Evolutionary conservation across 257 asterid genomes (phyloP), one percentile per base, ranked within the genome.

Genomic region (Solanum pimpinellifolium): DNA sequence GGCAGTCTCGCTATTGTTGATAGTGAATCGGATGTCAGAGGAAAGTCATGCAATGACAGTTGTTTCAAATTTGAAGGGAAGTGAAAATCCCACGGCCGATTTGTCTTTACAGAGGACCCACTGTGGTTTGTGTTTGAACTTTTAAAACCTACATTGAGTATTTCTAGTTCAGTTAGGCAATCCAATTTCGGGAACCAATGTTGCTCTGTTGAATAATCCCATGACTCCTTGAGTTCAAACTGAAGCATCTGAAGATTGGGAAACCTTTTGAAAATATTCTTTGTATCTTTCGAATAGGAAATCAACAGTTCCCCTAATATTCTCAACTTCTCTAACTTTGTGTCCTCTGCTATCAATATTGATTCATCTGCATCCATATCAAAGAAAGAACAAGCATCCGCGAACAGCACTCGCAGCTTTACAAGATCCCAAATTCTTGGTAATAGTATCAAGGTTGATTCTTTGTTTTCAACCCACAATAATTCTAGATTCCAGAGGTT

Each of bases 271-370:
- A 87, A 25, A 7, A 74, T 25, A 83, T 83, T 15, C 15, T 77
- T 9, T 31, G 14, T 68, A 12, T 52, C 77, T 18, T 60, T 77
- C 2, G 14, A 39, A 73, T 70, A 31, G 27, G 69, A 74, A 23
- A 83, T 27, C 2, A 2, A 0, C 3, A 56, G 37, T 0, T 4
- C 0, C 6, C 0, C 4, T 8, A 88, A 25, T 0, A 1, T 0
- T 84, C 14, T 42, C 14, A 72, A 75, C 2, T 25, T 83, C 9
- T 87, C 15, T 31, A 62, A 69, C 35, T 33, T 29, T 31, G 15
- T n/a, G 29, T 25, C 31, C 47, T 47, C 59, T 27, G 44, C 59
- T 4, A n/a, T 20, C 66, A 27, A 35, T 47, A 10, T 15, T 14
- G 83, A 12, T 8, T 14, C 83, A n/a, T n/a, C 4, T 9, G 29